These are phyloP conservation scores for Candida palmyrensis DNA, from an alignment of 805 yeast species.

Conservation along the genomic window DNA sequence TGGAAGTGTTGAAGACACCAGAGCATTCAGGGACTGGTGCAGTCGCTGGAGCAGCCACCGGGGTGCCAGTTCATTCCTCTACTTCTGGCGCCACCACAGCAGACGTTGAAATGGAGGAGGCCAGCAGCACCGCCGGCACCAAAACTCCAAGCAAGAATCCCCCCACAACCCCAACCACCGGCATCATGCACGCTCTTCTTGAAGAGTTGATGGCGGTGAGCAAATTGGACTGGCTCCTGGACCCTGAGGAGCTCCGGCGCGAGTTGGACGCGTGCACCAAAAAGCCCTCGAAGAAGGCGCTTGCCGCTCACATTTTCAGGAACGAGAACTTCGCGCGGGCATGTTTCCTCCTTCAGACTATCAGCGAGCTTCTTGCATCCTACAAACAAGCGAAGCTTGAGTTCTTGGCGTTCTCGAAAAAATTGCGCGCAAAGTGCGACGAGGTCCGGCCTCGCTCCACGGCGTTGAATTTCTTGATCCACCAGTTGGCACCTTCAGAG, in stretches of 20 bases:
- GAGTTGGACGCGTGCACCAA: conserved; percentile 4
- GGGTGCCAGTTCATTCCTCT: no score
- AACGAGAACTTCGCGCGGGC: conserved; percentile 62
- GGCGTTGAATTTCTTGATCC: conserved; percentile 69
- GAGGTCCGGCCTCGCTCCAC: conserved; percentile 67
- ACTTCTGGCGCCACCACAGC: conserved; percentile 4
- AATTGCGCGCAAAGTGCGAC: conserved; percentile 25
- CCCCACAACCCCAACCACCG: conserved; percentile 32
- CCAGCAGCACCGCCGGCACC: no score
- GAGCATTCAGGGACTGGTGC: no score
- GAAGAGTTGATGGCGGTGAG: conserved; percentile 54
- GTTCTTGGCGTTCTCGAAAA: conserved; percentile 71
- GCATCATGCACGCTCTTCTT: conserved; percentile 59
- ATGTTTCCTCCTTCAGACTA: conserved; percentile 59
- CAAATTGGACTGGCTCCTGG: conserved; percentile 32
- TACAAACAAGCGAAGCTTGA: conserved; percentile 80
- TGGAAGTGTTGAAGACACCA: no score
- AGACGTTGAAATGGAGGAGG: conserved; percentile 22
- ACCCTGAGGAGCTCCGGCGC: conserved; percentile 18
- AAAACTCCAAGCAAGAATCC: no score
- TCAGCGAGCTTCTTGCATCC: conserved; percentile 70
- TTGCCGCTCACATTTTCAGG: conserved; percentile 28
- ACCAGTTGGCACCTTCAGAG: conserved; percentile 63
- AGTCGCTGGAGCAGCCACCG: no score
- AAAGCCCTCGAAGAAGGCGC: neutral